A percentile compares a stretch with the other conserved stretches of the same genome.
phyloP scores from a whole-genome alignment of 441 rosid genomes.

The Populus tomentosa region DNA sequence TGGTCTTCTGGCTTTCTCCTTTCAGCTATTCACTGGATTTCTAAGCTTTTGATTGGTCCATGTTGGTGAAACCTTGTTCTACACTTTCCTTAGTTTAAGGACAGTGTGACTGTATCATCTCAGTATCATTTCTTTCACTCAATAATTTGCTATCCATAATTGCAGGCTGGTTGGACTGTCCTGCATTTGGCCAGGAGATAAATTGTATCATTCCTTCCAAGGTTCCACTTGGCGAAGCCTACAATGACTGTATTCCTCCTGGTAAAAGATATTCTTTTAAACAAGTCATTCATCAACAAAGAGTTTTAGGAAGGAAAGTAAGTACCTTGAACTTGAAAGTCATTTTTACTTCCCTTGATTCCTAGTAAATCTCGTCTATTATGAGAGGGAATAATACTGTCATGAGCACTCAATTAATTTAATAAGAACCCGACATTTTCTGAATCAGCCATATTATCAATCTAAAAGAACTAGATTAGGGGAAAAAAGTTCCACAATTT shows the following conservation, averaged over 20 bases:
- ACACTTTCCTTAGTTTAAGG: not conserved
- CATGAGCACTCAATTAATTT: not conserved
- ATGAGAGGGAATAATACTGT: not conserved
- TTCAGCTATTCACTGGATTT: conserved; percentile 1
- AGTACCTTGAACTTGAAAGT: conserved; percentile 4
- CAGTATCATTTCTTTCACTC: not conserved
- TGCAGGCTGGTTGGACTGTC: conserved; percentile 85
- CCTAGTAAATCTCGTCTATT: not conserved
- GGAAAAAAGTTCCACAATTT: not conserved
- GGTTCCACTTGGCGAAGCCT: conserved; percentile 78
- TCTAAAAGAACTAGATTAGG: not conserved
- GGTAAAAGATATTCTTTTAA: conserved; percentile 81
- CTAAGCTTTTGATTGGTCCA: conserved; percentile 19
- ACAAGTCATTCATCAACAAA: conserved; percentile 62
- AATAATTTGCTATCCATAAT: not conserved
- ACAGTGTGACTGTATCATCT: not conserved
- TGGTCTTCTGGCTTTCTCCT: not conserved
- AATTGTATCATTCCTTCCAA: conserved; percentile 70
- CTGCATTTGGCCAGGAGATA: conserved; percentile 59
- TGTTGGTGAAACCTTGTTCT: not conserved
- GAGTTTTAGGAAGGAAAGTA: conserved; percentile 73
- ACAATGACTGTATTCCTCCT: conserved; percentile 63
- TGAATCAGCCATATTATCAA: not conserved
- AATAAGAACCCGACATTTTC: not conserved
- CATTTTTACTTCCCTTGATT: not conserved